Evolutionary conservation across 139 green algal species (phyloP).

Genomic region (Haematococcus sp.): DNA sequence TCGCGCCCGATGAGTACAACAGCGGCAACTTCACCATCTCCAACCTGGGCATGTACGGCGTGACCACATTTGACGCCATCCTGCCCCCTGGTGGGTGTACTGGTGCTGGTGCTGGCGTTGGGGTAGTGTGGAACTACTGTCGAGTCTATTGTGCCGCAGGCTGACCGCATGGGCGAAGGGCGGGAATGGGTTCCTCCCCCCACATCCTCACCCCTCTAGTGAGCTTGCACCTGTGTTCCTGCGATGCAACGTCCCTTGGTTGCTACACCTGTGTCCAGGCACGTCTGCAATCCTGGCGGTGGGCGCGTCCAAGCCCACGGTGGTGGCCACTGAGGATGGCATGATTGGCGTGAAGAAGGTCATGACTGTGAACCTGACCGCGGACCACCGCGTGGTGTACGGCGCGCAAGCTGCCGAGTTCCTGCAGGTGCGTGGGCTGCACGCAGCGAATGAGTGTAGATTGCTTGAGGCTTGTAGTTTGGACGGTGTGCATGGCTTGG

Average conservation of each 20-base stretch:
- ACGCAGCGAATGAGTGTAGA: too few species aligned
- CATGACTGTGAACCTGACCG: constrained; percentile 96
- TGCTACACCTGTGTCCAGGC: constrained; percentile 41
- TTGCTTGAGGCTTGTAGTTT: too few species aligned
- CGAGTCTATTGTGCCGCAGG: too few species aligned
- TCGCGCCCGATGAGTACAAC: constrained; percentile 80
- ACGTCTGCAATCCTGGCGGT: constrained; percentile 92
- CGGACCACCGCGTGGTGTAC: constrained; percentile 96
- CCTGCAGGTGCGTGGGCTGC: constrained; percentile 79
- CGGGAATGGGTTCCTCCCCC: too few species aligned
- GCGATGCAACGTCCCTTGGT: constrained; percentile 82
- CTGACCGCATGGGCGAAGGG: too few species aligned
- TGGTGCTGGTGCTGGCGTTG: background rate
- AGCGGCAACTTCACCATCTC: constrained; percentile 96
- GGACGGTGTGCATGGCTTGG: too few species aligned
- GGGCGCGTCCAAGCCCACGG: constrained; percentile 82
- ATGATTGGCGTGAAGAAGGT: constrained; percentile 91
- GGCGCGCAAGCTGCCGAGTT: constrained; percentile 93
- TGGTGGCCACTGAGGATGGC: constrained; percentile 79
- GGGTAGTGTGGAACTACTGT: background rate
- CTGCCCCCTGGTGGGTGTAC: constrained; percentile 74
- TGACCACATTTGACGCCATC: constrained; percentile 96
- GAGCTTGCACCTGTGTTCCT: too few species aligned
- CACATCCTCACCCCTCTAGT: too few species aligned
- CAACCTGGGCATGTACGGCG: constrained; percentile 99